Evolutionary conservation across 495 filamentous ascomycete genomes (phyloP), one percentile per base, ranked within the genome.

Genomic region (Hypoxylon fragiforme): DNA sequence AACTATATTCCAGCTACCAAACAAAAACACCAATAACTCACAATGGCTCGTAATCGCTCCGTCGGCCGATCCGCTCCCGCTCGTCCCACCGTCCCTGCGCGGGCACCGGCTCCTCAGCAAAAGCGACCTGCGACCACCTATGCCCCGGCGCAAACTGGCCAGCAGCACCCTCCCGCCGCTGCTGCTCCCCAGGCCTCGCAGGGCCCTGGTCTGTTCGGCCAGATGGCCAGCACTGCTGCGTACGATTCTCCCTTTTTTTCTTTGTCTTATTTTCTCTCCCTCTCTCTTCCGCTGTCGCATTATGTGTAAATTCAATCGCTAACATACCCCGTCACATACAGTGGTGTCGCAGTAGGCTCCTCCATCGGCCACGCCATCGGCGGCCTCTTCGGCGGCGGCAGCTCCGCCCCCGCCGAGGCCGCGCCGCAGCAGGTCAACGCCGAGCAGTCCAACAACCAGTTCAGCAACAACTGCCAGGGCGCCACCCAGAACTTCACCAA

Each of bases 341-440:
- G 91, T 66, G 94, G 94, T 83, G 94, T 97, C 54, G 94, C 92
- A 50, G 85, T 97, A 48, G 94, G 94, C 54, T 94, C 90, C 43
- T 88, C 90, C 16, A 89, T 98, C 75, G 94, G 94, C 67, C 92
- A 97, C 75, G 91, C 90, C 55, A 83, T 97, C 72, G 90, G 91
- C 66, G 88, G 89, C 50, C 73, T 90, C 66, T 95, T 92, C 57
- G 70, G 75, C 76, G 83, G 87, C 66, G 88, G 90, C 59, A 70
- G 69, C 62, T 79, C 81, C 53, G 78, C 85, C 26, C 78, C 88
- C 34, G 82, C 81, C 61, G 60, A 80, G 31, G 70, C 73, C 28
- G 60, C 67, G 13, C 69, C 75, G 36, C 62, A 74, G 53, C 50
- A 70, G 44, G 52, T 70, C 39, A 68, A 68, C 60, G 57, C 44